phyloP scores from a whole-genome alignment of 129 eudicot genomes.

The Kitagawia praeruptora region DNA sequence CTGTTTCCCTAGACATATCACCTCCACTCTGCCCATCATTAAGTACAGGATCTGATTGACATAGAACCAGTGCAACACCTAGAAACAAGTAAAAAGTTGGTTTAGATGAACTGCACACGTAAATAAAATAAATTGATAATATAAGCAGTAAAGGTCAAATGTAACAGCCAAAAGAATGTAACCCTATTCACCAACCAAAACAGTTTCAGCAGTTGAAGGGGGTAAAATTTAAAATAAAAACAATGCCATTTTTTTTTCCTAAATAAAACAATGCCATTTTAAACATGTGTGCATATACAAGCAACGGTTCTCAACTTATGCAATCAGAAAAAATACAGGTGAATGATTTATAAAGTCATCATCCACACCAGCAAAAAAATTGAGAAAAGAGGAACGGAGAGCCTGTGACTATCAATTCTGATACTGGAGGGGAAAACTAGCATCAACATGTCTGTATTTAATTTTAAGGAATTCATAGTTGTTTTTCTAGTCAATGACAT shows the following conservation, averaged over 20 bases:
- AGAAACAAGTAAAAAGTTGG: neutral
- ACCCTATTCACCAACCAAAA: neutral
- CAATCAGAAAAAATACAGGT: neutral
- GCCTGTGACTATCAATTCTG: too few relatives aligned
- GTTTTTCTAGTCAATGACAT: too few relatives aligned
- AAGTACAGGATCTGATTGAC: constrained; percentile 82
- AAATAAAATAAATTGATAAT: neutral
- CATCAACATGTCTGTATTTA: too few relatives aligned
- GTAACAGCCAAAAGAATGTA: neutral
- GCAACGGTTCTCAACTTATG: neutral
- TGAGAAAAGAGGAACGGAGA: too few relatives aligned
- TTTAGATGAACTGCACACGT: neutral
- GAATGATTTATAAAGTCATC: neutral
- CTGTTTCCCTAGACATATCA: constrained; percentile 60
- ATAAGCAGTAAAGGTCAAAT: neutral
- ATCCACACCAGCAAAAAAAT: too few relatives aligned
- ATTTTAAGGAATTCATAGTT: too few relatives aligned
- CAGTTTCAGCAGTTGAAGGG: neutral
- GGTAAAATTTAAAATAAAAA: neutral
- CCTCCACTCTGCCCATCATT: constrained; percentile 70
- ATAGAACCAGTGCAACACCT: constrained; percentile 83
- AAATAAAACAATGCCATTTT: neutral
- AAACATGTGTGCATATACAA: neutral
- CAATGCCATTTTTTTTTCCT: neutral
- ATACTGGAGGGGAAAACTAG: too few relatives aligned